These are phyloP conservation scores for Acanthamoeba triangularis DNA, from an alignment of 208 protist species.

Conservation along the genomic window DNA sequence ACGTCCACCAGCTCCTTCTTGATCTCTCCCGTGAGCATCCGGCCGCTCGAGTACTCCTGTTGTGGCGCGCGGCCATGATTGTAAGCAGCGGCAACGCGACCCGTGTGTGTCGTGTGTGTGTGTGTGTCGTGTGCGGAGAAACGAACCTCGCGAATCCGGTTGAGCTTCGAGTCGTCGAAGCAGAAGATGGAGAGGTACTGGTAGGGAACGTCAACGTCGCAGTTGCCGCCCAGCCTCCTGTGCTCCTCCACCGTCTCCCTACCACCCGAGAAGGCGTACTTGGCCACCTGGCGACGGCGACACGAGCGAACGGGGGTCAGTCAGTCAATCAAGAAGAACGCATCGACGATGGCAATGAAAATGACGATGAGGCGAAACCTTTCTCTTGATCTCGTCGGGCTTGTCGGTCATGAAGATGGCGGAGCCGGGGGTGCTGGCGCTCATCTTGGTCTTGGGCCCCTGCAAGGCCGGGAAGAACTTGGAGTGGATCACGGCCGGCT, in stretches of 20 bases:
- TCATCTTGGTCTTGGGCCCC: constrained; percentile 98
- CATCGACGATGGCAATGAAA: too few relatives aligned
- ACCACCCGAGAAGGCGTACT: constrained; percentile 98
- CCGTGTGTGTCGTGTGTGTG: not conserved
- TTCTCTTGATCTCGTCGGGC: constrained; percentile 93
- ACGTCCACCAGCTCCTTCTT: constrained; percentile 97
- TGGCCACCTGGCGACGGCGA: constrained; percentile 92
- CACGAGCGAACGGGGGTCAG: too few relatives aligned
- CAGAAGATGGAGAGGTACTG: constrained; percentile 98
- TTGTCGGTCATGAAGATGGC: constrained; percentile 98
- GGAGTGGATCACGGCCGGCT: constrained; percentile 97
- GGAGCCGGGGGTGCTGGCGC: constrained; percentile 93
- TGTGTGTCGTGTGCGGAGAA: too few relatives aligned
- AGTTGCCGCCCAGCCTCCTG: constrained; percentile 94
- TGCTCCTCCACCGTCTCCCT: constrained; percentile 97
- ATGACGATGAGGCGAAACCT: too few relatives aligned
- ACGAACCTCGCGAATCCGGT: constrained; percentile 88
- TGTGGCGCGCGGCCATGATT: not conserved
- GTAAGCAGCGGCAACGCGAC: not conserved
- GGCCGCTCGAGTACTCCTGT: constrained; percentile 96
- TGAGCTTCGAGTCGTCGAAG: constrained; percentile 96
- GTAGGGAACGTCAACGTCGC: constrained; percentile 97
- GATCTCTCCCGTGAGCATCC: constrained; percentile 97
- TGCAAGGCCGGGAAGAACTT: constrained; percentile 99
- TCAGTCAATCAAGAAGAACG: too few relatives aligned